These are phyloP conservation scores for Aureococcus anophagefferens DNA, from an alignment of 108 stramenopile species.

Conservation along the genomic window DNA sequence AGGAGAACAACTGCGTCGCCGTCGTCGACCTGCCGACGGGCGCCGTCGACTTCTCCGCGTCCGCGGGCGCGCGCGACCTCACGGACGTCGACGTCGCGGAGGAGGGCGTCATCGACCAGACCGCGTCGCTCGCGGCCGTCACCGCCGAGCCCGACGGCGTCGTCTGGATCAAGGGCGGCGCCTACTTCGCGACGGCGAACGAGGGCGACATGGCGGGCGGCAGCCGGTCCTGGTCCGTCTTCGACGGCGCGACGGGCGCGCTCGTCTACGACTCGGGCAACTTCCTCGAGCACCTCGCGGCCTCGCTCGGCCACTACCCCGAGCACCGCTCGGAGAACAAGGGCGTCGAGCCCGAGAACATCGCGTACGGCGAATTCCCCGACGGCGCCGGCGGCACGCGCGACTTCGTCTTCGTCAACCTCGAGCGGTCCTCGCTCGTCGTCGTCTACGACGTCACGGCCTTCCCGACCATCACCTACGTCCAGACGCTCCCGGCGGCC, in stretches of 20 bases:
- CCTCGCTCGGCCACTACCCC: conserved; percentile 52
- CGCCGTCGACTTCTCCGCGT: too few relatives aligned
- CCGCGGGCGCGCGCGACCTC: too few relatives aligned
- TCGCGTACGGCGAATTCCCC: conserved; percentile 27
- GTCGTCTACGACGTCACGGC: conserved; percentile 37
- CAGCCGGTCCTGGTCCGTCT: conserved; percentile 52
- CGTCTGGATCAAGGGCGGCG: conserved; percentile 43
- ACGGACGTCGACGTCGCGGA: too few relatives aligned
- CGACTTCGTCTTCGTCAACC: conserved; percentile 40
- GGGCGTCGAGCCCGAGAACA: conserved; percentile 57
- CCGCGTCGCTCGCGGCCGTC: conserved; percentile 8
- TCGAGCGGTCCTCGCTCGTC: conserved; percentile 48
- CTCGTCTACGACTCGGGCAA: conserved; percentile 40
- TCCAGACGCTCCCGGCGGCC: conserved; percentile 51
- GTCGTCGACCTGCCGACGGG: too few relatives aligned
- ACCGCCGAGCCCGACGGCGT: conserved; percentile 59
- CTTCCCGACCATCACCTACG: conserved; percentile 31
- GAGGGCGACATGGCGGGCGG: conserved; percentile 62
- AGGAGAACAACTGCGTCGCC: conserved; percentile 50
- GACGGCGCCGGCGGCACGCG: too few relatives aligned
- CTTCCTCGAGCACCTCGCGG: conserved; percentile 36
- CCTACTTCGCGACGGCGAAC: conserved; percentile 57
- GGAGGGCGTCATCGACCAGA: conserved; percentile 31
- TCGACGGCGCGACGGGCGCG: conserved; percentile 31
- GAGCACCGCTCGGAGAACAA: conserved; percentile 57